These are phyloP conservation scores for Phytopythium chamaehyphon DNA, from an alignment of 352 stramenopile genomes.

Conservation along the genomic window DNA sequence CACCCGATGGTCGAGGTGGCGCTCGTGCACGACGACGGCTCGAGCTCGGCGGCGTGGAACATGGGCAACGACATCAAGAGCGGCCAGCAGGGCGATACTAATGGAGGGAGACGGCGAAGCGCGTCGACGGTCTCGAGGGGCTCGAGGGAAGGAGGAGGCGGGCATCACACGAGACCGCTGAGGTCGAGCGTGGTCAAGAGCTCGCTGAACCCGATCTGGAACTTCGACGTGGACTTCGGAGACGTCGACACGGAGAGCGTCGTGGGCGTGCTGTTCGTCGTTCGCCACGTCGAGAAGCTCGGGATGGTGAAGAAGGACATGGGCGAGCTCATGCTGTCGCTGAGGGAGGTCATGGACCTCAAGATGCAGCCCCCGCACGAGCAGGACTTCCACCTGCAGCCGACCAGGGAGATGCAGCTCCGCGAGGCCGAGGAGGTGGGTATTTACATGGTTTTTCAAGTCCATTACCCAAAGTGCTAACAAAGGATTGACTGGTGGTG, in stretches of 20 bases:
- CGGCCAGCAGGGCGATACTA: conserved; percentile 9
- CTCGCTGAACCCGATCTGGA: conserved; percentile 78
- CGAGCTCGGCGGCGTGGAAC: conserved; percentile 31
- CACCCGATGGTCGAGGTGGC: conserved; percentile 70
- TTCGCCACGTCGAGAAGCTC: conserved; percentile 69
- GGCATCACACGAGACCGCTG: conserved; percentile 42
- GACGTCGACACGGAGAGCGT: conserved; percentile 66
- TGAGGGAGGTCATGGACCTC: conserved; percentile 68
- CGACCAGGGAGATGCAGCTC: conserved; percentile 54
- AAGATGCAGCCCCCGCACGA: conserved; percentile 64
- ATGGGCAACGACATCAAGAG: conserved; percentile 47
- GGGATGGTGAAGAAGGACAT: conserved; percentile 74
- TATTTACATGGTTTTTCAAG: too few relatives aligned
- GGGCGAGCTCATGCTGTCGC: conserved; percentile 55
- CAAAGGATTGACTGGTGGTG: too few relatives aligned
- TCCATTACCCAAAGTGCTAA: too few relatives aligned
- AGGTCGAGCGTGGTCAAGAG: conserved; percentile 59
- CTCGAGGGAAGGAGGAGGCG: conserved; percentile 8
- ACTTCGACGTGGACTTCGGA: conserved; percentile 78
- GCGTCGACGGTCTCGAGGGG: conserved; percentile 11
- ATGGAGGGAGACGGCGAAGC: neutral
- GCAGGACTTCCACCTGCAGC: conserved; percentile 50
- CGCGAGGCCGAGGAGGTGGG: conserved; percentile 39
- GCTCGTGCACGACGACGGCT: conserved; percentile 53
- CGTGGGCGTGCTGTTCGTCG: conserved; percentile 61